Evolutionary conservation across 257 asterid genomes (phyloP).

Genomic region (Schizonepeta tenuifolia): DNA sequence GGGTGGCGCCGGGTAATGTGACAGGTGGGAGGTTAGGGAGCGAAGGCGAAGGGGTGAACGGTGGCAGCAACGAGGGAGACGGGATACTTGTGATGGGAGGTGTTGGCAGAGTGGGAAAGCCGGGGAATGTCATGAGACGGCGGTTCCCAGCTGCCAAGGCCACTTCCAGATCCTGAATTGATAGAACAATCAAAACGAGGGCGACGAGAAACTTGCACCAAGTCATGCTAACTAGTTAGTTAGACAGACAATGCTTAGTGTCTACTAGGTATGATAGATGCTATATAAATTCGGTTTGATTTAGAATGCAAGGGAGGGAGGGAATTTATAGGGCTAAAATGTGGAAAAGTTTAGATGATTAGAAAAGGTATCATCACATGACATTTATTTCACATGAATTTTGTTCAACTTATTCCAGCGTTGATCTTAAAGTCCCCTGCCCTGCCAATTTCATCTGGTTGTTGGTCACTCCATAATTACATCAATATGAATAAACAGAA

Average conservation of each 20-base stretch:
- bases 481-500: neutral
- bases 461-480: constrained; percentile 21
- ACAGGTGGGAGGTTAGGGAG: constrained; percentile 29
- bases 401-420: constrained; percentile 30
- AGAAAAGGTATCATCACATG: neutral
- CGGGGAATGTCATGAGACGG: constrained; percentile 31
- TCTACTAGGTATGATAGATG: neutral
- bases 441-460: constrained; percentile 15
- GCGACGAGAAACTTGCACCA: constrained; percentile 28
- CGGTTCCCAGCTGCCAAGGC: constrained; percentile 32
- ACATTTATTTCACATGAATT: constrained; percentile 26
- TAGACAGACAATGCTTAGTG: no score
- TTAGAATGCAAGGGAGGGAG: neutral
- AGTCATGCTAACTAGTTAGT: constrained; percentile 29
- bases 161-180: constrained; percentile 22
- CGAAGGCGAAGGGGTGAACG: neutral
- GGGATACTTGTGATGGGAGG: constrained; percentile 5
- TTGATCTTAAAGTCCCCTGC: constrained; percentile 15
- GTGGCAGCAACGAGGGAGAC: neutral
- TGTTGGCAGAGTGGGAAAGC: constrained; percentile 22
- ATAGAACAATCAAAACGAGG: constrained; percentile 28
- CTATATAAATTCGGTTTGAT: neutral
- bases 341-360: neutral
- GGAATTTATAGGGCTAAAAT: constrained; percentile 23
- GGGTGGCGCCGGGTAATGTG: constrained; percentile 27